Base-by-base conservation (phyloP, 768 basidiomycete genomes). In the Tricholoma hemisulphureum region DNA sequence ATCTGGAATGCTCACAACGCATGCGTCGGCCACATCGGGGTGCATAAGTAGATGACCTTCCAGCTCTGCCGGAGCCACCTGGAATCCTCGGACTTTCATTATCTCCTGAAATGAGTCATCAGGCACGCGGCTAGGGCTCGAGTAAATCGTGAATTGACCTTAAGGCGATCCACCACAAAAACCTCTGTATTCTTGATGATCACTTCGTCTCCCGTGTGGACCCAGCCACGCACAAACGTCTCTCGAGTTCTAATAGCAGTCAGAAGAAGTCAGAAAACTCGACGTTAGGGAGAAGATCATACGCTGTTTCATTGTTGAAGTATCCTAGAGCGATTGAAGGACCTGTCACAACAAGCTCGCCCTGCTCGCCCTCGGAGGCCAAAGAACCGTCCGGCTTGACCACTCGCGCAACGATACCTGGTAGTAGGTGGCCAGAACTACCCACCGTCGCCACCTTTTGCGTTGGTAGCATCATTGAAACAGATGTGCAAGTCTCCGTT, bases 161-260 rank as follows among this genome's bases (percentile, higher is more conserved):
- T 91, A 55, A 89, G 68, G 23, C 89, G 83, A 67, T 91, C 89
- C 11, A 91, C 82, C 24, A 91, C 75, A 64, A 83, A 89, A 1
- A 90, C 65, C 59, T 90, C 86, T 10, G 79, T 77, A 52, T 83
- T 75, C 60, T 73, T 80, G 59, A 88, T 82, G 65, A 90, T 78
- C 35, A 89, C 88, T 67, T 89, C 86, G 64, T 89, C 88, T 1
- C 87, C 88, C 0, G 86, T 89, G 31, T 79, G 80, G 23, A 88
- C 81, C 87, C 87, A 86, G 28, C 77, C 85, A 60, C 85, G 73
- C 6, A 82, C 67, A 63, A 88, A 88, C 1, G 86, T 83, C 63
- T 87, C 85, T 49, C 79, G 79, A 2, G 86, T 85, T 13, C 87
- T 89, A 56, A 18, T 31, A 32, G 29, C 20, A 26, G 16, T 28